Base-by-base conservation (phyloP, 2,329 filamentous ascomycete genomes). In the Fusarium clavum region DNA sequence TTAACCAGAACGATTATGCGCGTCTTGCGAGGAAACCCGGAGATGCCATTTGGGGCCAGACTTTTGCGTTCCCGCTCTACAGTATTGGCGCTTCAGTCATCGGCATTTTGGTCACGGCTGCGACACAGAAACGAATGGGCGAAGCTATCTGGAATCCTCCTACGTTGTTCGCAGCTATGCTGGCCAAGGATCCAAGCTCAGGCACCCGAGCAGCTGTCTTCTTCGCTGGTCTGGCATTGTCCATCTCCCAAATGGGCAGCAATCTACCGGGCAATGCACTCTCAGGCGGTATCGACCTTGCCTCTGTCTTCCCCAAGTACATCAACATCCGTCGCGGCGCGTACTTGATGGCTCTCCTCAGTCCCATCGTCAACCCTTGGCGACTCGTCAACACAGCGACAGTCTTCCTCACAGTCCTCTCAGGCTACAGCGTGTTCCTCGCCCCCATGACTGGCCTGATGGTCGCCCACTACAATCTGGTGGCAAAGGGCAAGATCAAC, bases 371-470 rank as follows among this genome's bases (percentile, higher is more conserved):
- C 46, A 81, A 81, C 60, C 80, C 80, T 4, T 81, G 80, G 80
- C 75, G 76, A 6, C 73, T 81, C 20, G 79, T 81, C 54, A 79
- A 78, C 63, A 79, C 77, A 9, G 80, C 80, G 11, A 77, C 78
- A 2, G 74, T 69, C 1, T 81, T 81, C 47, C 59, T 81, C 29
- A 77, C 78, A 6, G 80, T 81, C 4, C 38, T 82, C 41, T 79
- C 77, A 0, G 75, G 77, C 14, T 82, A 81, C 51, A 76, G 79
- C 25, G 76, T 81, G 6, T 81, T 81, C 51, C 69, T 82, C 5
- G 79, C 78, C 3, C 80, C 80, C 5, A 80, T 81, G 78, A 79
- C 78, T 8, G 81, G 81, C 10, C 59, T 83, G 41, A 81, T 82
- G 79, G 77, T 79, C 5, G 74, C 79, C 8, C 75, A 73, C 59